Base-by-base conservation (phyloP, 2,329 filamentous ascomycete genomes). In the Arthroderma sp. region DNA sequence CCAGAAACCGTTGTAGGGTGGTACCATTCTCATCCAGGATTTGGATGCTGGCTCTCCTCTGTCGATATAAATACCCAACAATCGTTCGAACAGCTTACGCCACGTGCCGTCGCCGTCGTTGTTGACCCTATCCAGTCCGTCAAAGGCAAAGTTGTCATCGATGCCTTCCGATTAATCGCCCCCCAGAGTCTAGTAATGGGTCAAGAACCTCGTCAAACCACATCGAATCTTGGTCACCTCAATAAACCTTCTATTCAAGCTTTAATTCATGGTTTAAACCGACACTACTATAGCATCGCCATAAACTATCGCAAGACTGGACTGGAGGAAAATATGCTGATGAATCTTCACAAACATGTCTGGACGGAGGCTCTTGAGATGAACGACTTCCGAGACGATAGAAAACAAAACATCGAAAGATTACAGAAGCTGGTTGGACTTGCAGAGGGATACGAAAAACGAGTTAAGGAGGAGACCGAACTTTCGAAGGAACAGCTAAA, bases 231-330 rank as follows among this genome's bases (percentile, higher is more conserved):
- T 60, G 91, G 93, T 28, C 91, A 98, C 64, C 77, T 98, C 54
- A 96, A 98, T 74, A 98, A 98, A 71, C 93, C 91, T 28, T 95
- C 88, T n/a, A 98, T 98, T 53, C 93, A 98, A 70, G 89, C 93
- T 32, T 81, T 98, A 47, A 98, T 98, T 52, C 91, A 98, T 66
- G 91, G 91, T 47, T 76, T 98, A 38, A 98, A 98, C 72, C 77
- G 91, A 59, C 91, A 98, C 72, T 98, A 98, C 75, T 98, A 98
- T 75, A 94, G 86, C 57, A 98, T 98, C 61, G 89, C 79, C 48
- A 96, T 98, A 70, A 88, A 95, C 69, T 98, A 98, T 69, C 77
- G 89, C 61, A 98, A 98, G 73, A 94, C 89, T 0, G 89, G 86
- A 1, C 73, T 98, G 42, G 91, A 98, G 65, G 93, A 98, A 73